Conservation (phyloP, 768 basidiomycete genomes). For the Leccinum broughii region DNA sequence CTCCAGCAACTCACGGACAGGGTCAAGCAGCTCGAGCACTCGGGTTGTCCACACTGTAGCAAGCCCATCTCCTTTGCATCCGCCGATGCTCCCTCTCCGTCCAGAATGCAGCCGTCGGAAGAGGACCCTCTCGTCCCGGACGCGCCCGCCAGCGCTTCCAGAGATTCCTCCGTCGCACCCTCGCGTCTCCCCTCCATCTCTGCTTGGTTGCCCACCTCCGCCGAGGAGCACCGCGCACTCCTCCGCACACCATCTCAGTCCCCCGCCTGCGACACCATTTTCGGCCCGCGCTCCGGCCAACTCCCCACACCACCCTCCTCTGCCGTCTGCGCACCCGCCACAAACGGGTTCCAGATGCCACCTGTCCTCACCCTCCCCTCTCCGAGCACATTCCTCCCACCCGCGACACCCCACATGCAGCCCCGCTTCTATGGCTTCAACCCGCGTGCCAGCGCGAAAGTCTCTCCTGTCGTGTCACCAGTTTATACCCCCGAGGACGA, state of each 20-base stretch:
- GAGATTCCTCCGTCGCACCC: constrained; percentile 4
- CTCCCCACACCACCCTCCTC: constrained; percentile 61
- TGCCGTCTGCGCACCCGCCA: constrained; percentile 47
- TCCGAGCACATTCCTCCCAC: constrained; percentile 24
- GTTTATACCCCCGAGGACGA: constrained; percentile 59
- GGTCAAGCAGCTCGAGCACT: constrained; percentile 46
- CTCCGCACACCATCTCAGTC: constrained; percentile 39
- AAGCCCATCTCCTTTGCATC: constrained; percentile 16
- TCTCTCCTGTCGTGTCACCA: constrained; percentile 27
- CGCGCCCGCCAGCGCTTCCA: not conserved
- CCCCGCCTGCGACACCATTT: constrained; percentile 33
- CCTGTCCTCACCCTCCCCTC: constrained; percentile 44
- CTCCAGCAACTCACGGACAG: constrained; percentile 67
- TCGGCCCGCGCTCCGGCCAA: constrained; percentile 26
- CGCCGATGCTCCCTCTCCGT: not conserved
- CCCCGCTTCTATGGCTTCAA: constrained; percentile 26
- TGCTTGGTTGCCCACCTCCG: constrained; percentile 53
- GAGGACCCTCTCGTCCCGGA: not conserved
- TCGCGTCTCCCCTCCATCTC: constrained; percentile 66
- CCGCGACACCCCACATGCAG: constrained; percentile 15
- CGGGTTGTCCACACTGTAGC: constrained; percentile 26
- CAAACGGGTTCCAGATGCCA: constrained; percentile 34
- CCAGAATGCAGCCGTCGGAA: not conserved
- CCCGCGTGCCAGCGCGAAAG: constrained; percentile 18
- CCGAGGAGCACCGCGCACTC: constrained; percentile 28